These are phyloP conservation scores for Neonectria neomacrospora DNA, from an alignment of 2,329 filamentous ascomycete species.

Conservation along the genomic window DNA sequence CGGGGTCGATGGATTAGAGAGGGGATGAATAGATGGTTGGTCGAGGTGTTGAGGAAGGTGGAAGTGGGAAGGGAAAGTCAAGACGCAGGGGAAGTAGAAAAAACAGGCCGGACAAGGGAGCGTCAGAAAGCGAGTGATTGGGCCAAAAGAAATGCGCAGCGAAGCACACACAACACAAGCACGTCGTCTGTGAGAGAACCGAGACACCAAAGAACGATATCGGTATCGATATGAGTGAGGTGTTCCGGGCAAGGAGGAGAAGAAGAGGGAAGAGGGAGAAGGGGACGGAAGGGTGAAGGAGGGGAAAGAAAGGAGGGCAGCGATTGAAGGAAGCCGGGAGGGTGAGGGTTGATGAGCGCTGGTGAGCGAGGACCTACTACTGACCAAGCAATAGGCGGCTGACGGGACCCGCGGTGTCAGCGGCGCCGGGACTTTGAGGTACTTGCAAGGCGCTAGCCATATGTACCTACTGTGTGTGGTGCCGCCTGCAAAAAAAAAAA, in stretches of 20 bases:
- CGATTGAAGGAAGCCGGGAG: neutral
- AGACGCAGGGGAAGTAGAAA: constrained; percentile 8
- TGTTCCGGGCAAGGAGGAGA: constrained; percentile 15
- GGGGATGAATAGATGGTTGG: neutral
- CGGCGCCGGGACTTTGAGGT: constrained; percentile 16
- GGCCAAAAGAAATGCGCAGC: constrained; percentile 8
- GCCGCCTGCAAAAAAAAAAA: neutral
- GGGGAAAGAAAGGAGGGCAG: constrained; percentile 9
- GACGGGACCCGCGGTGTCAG: constrained; percentile 18
- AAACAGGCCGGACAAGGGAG: constrained; percentile 13
- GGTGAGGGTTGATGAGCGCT: constrained; percentile 10
- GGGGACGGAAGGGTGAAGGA: constrained; percentile 4
- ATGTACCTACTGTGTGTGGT: constrained; percentile 1
- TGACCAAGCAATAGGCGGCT: constrained; percentile 11
- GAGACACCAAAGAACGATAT: constrained; percentile 20
- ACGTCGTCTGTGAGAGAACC: neutral
- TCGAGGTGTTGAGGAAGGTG: constrained; percentile 3
- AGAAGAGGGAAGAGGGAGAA: constrained; percentile 6
- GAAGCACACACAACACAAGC: neutral
- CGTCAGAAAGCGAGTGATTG: constrained; percentile 22
- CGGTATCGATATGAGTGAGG: constrained; percentile 17
- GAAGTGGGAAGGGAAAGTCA: constrained; percentile 3
- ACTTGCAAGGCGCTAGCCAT: constrained; percentile 7
- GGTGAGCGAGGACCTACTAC: constrained; percentile 7
- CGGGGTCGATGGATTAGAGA: neutral